A percentile compares a stretch with the other conserved stretches of the same genome.
Evolutionary conservation across 148 eudicot species (phyloP).

Genomic region (Linanthus parryae): DNA sequence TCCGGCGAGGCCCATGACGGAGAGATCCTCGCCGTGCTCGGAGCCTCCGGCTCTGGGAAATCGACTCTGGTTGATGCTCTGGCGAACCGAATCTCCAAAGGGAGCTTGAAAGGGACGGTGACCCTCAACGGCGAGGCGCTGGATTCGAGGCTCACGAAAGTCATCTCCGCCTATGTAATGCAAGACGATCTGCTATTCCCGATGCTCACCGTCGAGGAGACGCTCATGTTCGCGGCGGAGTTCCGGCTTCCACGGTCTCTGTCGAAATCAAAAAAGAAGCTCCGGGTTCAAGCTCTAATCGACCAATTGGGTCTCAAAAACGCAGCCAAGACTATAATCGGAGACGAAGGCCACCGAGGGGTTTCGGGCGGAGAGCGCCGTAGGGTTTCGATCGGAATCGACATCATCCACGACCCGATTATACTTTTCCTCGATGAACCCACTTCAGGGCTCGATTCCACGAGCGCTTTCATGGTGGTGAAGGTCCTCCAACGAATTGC

Average conservation of each 20-base stretch:
- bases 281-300: conserved; percentile 64
- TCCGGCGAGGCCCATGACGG: conserved; percentile 82
- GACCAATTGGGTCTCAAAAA: conserved; percentile 66
- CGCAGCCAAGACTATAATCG: conserved; percentile 77
- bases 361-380: conserved; percentile 89
- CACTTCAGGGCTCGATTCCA: conserved; percentile 87
- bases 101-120: conserved; percentile 61
- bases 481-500: conserved; percentile 81
- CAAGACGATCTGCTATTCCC: conserved; percentile 84
- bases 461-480: conserved; percentile 87
- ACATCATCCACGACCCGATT: conserved; percentile 85
- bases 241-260: conserved; percentile 70
- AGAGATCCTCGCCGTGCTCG: conserved; percentile 80
- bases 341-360: conserved; percentile 91
- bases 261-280: conserved; percentile 55
- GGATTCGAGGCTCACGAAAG: conserved; percentile 63
- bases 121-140: conserved; percentile 58
- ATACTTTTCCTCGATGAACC: conserved; percentile 84
- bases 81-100: conserved; percentile 62
- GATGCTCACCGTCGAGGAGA: conserved; percentile 89
- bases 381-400: conserved; percentile 76
- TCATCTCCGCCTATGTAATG: conserved; percentile 90
- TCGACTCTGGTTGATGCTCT: conserved; percentile 78
- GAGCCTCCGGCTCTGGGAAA: conserved; percentile 92
- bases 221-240: conserved; percentile 83